A percentile compares a stretch with the other conserved stretches of the same genome.
Conservation (phyloP, 2,329 filamentous ascomycete genomes). For the Trichoderma citrinoviride region DNA sequence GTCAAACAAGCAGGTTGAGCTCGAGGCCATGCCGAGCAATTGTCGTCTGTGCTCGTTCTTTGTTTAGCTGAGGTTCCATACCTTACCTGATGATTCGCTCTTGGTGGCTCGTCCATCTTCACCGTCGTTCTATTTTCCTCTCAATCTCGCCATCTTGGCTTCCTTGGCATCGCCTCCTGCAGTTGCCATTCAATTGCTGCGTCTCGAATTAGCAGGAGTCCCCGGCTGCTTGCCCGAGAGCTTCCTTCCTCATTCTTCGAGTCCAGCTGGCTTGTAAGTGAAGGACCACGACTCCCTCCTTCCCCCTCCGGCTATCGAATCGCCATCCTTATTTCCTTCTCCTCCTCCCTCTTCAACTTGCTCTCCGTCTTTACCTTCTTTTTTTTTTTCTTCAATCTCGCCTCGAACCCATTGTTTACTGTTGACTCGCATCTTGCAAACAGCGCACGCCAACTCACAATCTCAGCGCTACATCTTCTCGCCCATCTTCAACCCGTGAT, state of each 20-base stretch:
- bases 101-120: no score
- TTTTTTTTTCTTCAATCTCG: not conserved
- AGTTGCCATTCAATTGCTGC: not conserved
- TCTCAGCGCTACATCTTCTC: not conserved
- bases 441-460: not conserved
- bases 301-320: not conserved
- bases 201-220: not conserved
- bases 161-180: not conserved
- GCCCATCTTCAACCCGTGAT: not conserved
- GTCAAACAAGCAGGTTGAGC: slow-evolving; percentile 4
- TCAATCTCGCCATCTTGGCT: not conserved
- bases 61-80: no score
- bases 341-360: not conserved
- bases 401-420: not conserved
- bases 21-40: not conserved
- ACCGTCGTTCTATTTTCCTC: not conserved
- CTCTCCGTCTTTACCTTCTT: not conserved
- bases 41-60: not conserved
- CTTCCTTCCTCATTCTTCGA: not conserved
- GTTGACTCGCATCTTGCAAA: not conserved
- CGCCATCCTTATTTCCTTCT: not conserved
- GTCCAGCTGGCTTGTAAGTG: not conserved
- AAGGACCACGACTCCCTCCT: not conserved
- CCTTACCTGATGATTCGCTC: no score
- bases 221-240: not conserved